phyloP scores from a whole-genome alignment of 441 rosid species.

The Breynia disticha region DNA sequence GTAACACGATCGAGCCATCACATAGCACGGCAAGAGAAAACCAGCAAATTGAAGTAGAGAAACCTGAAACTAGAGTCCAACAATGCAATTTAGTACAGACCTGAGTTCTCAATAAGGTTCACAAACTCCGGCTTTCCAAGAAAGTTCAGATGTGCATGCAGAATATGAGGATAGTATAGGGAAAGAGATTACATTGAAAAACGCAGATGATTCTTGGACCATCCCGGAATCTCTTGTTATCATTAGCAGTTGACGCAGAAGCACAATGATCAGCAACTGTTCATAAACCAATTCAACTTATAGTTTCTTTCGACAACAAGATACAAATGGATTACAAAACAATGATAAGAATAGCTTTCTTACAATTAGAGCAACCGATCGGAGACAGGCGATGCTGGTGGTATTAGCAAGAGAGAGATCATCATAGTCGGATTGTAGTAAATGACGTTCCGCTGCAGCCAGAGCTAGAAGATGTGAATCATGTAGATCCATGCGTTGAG shows the following conservation, averaged over 20 bases:
- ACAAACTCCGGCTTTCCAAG: background rate
- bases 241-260: slow-evolving; percentile 41
- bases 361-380: slow-evolving; percentile 45
- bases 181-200: slow-evolving; percentile 31
- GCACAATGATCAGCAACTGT: slow-evolving; percentile 48
- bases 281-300: slow-evolving; percentile 1
- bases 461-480: slow-evolving; percentile 53
- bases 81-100: background rate
- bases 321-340: background rate
- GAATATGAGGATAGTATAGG: background rate
- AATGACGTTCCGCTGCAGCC: slow-evolving; percentile 46
- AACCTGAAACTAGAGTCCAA: slow-evolving; percentile 43
- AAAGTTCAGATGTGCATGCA: background rate
- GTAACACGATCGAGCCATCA: slow-evolving; percentile 48
- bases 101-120: too few relatives aligned
- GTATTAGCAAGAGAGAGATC: slow-evolving; percentile 42
- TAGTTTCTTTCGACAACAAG: slow-evolving; percentile 1
- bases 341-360: slow-evolving; percentile 11
- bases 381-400: slow-evolving; percentile 49
- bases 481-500: slow-evolving; percentile 35
- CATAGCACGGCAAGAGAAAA: slow-evolving; percentile 50
- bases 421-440: slow-evolving; percentile 43
- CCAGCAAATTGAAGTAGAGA: slow-evolving; percentile 52
- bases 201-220: slow-evolving; percentile 33
- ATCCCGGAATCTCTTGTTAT: slow-evolving; percentile 31